Evolutionary conservation across 768 basidiomycete genomes (phyloP).

Genomic region (Mycena galopus): DNA sequence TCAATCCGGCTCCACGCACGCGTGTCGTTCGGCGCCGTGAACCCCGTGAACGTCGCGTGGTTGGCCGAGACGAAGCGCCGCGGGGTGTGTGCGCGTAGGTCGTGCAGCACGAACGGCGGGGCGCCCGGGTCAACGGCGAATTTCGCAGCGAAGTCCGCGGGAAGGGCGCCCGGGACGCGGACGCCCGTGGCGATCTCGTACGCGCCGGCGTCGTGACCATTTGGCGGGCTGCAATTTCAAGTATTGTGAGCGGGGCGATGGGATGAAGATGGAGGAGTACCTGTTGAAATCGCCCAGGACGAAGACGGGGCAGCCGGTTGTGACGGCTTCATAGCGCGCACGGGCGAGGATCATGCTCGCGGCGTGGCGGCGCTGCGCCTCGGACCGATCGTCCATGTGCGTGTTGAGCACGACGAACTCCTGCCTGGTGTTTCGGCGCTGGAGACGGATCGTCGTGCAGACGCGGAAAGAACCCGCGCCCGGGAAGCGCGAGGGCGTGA

Average conservation of each 20-base stretch:
- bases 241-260: background rate
- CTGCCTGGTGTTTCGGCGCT: slow-evolving; percentile 33
- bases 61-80: slow-evolving; percentile 57
- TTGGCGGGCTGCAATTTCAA: slow-evolving; percentile 51
- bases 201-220: slow-evolving; percentile 60
- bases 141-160: slow-evolving; percentile 56
- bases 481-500: slow-evolving; percentile 62
- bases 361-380: slow-evolving; percentile 62
- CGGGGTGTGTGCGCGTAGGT: slow-evolving; percentile 58
- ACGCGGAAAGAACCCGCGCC: slow-evolving; percentile 64
- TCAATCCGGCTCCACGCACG: slow-evolving; percentile 59
- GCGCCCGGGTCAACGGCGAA: slow-evolving; percentile 50
- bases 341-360: slow-evolving; percentile 66
- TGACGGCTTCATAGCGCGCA: slow-evolving; percentile 62
- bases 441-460: slow-evolving; percentile 57
- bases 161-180: slow-evolving; percentile 54
- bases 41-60: slow-evolving; percentile 67
- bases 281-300: slow-evolving; percentile 69
- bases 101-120: slow-evolving; percentile 57
- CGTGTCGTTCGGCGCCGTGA: slow-evolving; percentile 55
- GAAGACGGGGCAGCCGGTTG: slow-evolving; percentile 56
- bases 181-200: slow-evolving; percentile 64
- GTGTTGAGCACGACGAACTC: slow-evolving; percentile 63
- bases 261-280: slow-evolving; percentile 25
- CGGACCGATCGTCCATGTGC: slow-evolving; percentile 68